Evolutionary conservation across 208 protist species (phyloP).

Genomic region (Crithidia expoeki): DNA sequence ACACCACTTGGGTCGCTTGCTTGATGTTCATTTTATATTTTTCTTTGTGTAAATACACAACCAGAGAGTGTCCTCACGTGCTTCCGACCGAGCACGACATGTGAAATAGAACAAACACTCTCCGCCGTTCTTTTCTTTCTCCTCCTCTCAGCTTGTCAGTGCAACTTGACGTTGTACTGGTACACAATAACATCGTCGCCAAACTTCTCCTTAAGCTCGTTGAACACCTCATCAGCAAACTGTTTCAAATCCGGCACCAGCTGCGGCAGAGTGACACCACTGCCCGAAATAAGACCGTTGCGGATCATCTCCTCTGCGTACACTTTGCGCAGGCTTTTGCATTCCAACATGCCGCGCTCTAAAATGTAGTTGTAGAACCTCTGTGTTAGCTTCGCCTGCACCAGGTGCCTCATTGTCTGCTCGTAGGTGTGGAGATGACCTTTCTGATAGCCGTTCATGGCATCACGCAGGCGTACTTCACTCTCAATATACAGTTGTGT

Average conservation of each 20-base stretch:
- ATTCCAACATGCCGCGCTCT: conserved; percentile 18
- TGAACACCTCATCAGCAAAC: conserved; percentile 48
- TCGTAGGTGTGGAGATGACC: conserved; percentile 58
- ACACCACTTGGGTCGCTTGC: neutral
- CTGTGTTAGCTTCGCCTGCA: conserved; percentile 40
- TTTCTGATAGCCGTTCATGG: conserved; percentile 67
- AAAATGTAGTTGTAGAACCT: conserved; percentile 48
- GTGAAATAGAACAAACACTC: neutral
- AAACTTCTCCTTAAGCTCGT: conserved; percentile 27
- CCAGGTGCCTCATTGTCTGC: conserved; percentile 43
- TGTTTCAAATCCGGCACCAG: conserved; percentile 41
- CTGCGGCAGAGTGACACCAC: conserved; percentile 34
- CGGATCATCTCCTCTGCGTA: conserved; percentile 65
- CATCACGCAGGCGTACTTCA: conserved; percentile 41
- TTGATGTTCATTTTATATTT: neutral
- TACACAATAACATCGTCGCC: conserved; percentile 51
- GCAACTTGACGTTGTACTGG: conserved; percentile 26
- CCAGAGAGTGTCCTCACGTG: too few species aligned
- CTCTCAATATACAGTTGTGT: conserved; percentile 35
- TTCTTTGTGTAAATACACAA: neutral
- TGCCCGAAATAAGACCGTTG: conserved; percentile 52
- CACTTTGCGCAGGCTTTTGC: conserved; percentile 23
- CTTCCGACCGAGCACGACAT: too few species aligned
- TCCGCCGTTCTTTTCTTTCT: neutral
- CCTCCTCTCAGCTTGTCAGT: neutral